phyloP scores from a whole-genome alignment of 1,284 basidiomycete species.

The Irpex lacteus region DNA sequence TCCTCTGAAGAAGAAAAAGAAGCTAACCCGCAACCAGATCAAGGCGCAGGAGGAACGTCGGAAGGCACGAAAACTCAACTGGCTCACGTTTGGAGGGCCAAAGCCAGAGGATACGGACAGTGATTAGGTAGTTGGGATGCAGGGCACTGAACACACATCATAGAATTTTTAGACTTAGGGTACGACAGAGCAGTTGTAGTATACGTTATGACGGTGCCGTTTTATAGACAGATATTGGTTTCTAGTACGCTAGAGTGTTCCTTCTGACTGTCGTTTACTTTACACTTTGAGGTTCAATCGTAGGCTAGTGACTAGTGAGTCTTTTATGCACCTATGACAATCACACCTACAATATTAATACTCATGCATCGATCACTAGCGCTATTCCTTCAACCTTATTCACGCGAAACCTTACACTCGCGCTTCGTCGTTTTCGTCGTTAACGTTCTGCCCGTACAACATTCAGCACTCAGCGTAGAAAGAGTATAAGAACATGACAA shows the following conservation, averaged over 20 bases:
- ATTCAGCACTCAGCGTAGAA: background rate
- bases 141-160: background rate
- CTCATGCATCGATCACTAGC: too few relatives aligned
- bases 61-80: constrained; percentile 75
- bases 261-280: too few relatives aligned
- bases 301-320: background rate
- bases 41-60: constrained; percentile 87
- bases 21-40: constrained; percentile 84
- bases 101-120: constrained; percentile 78
- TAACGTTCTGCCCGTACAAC: background rate
- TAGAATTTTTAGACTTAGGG: constrained; percentile 8
- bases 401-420: too few relatives aligned
- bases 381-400: too few relatives aligned
- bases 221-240: constrained; percentile 5
- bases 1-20: constrained; percentile 83
- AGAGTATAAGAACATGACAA: background rate
- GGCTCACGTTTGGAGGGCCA: constrained; percentile 80
- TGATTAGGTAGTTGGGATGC: constrained; percentile 18
- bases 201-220: background rate
- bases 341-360: background rate
- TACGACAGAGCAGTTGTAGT: background rate
- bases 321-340: background rate
- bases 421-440: too few relatives aligned
- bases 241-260: background rate
- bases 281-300: too few relatives aligned